Evolutionary conservation across 805 yeast genomes (phyloP).

Genomic region (Naumovozyma dairenensis): DNA sequence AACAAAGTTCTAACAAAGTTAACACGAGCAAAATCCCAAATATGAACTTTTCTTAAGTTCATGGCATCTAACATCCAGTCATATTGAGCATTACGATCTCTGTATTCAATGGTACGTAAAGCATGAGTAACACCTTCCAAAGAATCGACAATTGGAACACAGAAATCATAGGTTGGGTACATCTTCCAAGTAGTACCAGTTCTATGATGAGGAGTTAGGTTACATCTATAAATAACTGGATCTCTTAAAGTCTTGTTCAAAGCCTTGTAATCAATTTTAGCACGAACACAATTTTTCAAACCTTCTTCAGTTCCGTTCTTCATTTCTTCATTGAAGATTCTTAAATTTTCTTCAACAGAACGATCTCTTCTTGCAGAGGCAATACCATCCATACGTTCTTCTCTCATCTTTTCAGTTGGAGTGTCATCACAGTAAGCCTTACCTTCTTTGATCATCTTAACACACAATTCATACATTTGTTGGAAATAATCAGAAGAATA

Average conservation of each 20-base stretch:
- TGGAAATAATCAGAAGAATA: conserved; percentile 92
- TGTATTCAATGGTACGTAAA: conserved; percentile 93
- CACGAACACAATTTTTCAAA: conserved; percentile 85
- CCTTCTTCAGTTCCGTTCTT: conserved; percentile 90
- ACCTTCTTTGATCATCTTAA: conserved; percentile 86
- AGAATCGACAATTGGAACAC: conserved; percentile 94
- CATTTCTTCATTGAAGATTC: conserved; percentile 84
- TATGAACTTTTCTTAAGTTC: conserved; percentile 79
- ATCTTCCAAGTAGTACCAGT: conserved; percentile 90
- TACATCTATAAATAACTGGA: conserved; percentile 96
- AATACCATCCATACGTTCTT: conserved; percentile 96
- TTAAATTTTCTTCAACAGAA: conserved; percentile 82
- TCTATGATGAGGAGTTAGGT: conserved; percentile 95
- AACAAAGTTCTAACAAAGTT: conserved; percentile 92
- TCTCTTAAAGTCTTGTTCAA: conserved; percentile 93
- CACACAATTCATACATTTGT: conserved; percentile 77
- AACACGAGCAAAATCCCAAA: conserved; percentile 97
- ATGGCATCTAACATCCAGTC: conserved; percentile 88
- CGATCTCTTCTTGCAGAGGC: conserved; percentile 88
- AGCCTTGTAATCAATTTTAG: conserved; percentile 87
- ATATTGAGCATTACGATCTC: conserved; percentile 97
- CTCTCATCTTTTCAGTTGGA: conserved; percentile 89
- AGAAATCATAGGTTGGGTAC: conserved; percentile 98
- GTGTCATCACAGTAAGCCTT: conserved; percentile 98
- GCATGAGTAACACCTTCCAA: conserved; percentile 97